Evolutionary conservation across 371 early-diverging fungal species (phyloP).

Genomic region (Actinomucor elegans): DNA sequence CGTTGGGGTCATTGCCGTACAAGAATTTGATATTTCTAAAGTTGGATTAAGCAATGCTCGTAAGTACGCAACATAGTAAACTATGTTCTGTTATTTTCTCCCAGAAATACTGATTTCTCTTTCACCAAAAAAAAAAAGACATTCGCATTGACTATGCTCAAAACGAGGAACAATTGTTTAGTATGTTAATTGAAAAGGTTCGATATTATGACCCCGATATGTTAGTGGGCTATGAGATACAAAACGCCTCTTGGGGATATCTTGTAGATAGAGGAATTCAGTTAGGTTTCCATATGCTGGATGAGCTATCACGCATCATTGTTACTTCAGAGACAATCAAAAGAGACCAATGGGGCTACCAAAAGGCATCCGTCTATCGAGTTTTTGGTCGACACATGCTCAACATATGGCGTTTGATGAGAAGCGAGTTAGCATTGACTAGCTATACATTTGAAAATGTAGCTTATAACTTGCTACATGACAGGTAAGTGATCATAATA

Average conservation of each 20-base stretch:
- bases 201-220: constrained; percentile 81
- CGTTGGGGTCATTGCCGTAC: constrained; percentile 32
- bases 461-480: constrained; percentile 68
- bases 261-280: constrained; percentile 63
- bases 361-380: constrained; percentile 61
- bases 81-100: neutral
- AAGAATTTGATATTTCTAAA: constrained; percentile 26
- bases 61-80: too few species aligned
- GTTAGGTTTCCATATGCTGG: constrained; percentile 49
- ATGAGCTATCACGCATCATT: constrained; percentile 49
- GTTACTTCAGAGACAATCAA: constrained; percentile 9
- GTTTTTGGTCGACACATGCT: constrained; percentile 80
- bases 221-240: constrained; percentile 83
- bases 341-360: constrained; percentile 57
- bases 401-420: constrained; percentile 87
- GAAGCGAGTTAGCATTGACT: constrained; percentile 67
- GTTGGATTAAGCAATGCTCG: constrained; percentile 34
- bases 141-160: constrained; percentile 35
- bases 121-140: constrained; percentile 3
- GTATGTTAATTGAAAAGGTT: constrained; percentile 48
- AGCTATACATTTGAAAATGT: constrained; percentile 79
- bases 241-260: constrained; percentile 87
- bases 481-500: constrained; percentile 51
- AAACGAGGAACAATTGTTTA: constrained; percentile 57
- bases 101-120: neutral